These are phyloP conservation scores for Melastoma candidum DNA, from an alignment of 441 rosid species.

Conservation along the genomic window DNA sequence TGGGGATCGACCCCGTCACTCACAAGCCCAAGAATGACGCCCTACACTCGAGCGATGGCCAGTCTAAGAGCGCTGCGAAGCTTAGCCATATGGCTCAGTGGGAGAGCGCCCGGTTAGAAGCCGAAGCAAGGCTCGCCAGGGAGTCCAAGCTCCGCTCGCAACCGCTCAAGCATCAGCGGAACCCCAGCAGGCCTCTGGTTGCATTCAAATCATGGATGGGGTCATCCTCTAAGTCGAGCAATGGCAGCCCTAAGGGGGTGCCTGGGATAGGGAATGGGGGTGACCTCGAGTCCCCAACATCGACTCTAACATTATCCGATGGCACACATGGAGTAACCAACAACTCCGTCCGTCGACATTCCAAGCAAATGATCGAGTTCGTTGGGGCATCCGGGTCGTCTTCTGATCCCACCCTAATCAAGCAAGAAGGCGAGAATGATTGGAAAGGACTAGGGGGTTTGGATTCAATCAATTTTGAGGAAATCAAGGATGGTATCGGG, in stretches of 20 bases:
- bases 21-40: constrained; percentile 88
- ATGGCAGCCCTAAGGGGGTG: constrained; percentile 9
- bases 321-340: constrained; percentile 23
- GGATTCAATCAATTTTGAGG: constrained; percentile 21
- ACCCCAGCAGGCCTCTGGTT: constrained; percentile 2
- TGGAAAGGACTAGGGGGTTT: constrained; percentile 38
- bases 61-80: constrained; percentile 73
- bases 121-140: constrained; percentile 85
- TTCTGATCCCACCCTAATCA: constrained; percentile 32
- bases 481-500: constrained; percentile 24
- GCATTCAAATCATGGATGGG: constrained; percentile 24
- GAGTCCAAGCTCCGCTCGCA: constrained; percentile 75
- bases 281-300: constrained; percentile 71
- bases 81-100: constrained; percentile 99
- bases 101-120: constrained; percentile 96
- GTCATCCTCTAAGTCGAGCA: constrained; percentile 11
- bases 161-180: constrained; percentile 24
- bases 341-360: constrained; percentile 14
- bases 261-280: constrained; percentile 20
- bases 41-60: constrained; percentile 46
- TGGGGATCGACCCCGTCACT: constrained; percentile 99
- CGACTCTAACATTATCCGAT: constrained; percentile 70
- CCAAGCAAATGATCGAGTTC: constrained; percentile 38
- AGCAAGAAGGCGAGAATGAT: constrained; percentile 53
- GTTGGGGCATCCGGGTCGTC: constrained; percentile 47